These are phyloP conservation scores for Vaccinium darrowii DNA, from an alignment of 148 eudicot species.

Conservation along the genomic window DNA sequence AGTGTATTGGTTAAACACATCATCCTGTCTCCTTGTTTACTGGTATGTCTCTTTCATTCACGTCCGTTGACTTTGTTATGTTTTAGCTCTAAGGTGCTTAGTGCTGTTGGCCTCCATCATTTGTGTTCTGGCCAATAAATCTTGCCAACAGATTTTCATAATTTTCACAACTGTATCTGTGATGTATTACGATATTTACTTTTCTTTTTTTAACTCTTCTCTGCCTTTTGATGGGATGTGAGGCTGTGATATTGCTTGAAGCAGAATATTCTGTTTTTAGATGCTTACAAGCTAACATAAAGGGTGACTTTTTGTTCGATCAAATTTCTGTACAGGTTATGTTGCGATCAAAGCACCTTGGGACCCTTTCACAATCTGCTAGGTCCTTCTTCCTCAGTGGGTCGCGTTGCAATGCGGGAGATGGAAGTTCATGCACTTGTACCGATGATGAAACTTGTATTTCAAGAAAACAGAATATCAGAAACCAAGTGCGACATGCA, in stretches of 20 bases:
- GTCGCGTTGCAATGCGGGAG: conserved; percentile 58
- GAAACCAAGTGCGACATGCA: conserved; percentile 37
- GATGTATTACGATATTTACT: not conserved
- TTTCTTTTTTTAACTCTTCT: not conserved
- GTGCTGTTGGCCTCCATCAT: not conserved
- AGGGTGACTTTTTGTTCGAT: not conserved
- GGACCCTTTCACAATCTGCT: conserved; percentile 57
- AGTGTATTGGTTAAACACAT: not conserved
- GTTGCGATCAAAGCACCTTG: conserved; percentile 58
- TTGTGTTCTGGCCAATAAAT: not conserved
- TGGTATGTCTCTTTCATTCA: not conserved
- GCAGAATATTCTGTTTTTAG: not conserved
- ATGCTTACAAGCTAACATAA: not conserved
- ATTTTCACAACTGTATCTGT: not conserved
- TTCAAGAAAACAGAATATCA: conserved; percentile 49
- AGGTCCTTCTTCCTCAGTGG: conserved; percentile 53
- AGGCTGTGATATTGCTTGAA: conserved; percentile 2
- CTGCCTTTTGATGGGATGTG: not conserved
- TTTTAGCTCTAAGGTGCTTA: not conserved
- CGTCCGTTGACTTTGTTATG: not conserved
- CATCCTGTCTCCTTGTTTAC: not conserved
- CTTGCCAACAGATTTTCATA: not conserved
- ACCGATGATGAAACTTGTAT: conserved; percentile 80
- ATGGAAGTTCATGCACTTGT: conserved; percentile 87
- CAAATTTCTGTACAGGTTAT: conserved; percentile 29